These are phyloP conservation scores for Rasamsonia emersonii DNA, from an alignment of 2,329 filamentous ascomycete species.

Conservation along the genomic window DNA sequence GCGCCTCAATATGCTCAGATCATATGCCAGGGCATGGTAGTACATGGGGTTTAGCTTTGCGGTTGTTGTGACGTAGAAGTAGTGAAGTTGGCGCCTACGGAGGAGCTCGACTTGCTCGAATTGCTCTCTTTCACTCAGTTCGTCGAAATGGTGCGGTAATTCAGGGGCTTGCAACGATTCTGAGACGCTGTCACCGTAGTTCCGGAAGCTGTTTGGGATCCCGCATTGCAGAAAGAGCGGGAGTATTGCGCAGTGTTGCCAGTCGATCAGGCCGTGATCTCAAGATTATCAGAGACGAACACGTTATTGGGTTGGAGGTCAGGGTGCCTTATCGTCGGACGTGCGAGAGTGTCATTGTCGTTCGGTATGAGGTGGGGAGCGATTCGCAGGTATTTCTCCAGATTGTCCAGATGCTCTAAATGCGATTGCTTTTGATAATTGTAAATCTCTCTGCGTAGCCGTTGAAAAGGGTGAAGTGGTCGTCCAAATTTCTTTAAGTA, in stretches of 20 bases:
- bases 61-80: constrained; percentile 18
- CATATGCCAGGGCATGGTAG: constrained; percentile 14
- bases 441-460: constrained; percentile 15
- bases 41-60: constrained; percentile 15
- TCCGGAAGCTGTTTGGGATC: constrained; percentile 26
- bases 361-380: constrained; percentile 13
- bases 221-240: constrained; percentile 21
- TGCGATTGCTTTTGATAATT: constrained; percentile 10
- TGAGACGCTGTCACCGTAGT: constrained; percentile 23
- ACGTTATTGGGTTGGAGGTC: constrained; percentile 24
- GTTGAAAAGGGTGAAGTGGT: constrained; percentile 14
- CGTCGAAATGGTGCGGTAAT: constrained; percentile 15
- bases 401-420: constrained; percentile 9
- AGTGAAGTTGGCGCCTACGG: constrained; percentile 16
- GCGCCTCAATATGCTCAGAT: constrained; percentile 14
- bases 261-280: constrained; percentile 24
- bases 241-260: constrained; percentile 21
- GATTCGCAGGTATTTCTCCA: constrained; percentile 12
- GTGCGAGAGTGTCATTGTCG: constrained; percentile 12
- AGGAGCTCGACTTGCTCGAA: constrained; percentile 13
- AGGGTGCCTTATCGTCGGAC: constrained; percentile 17
- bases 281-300: constrained; percentile 19
- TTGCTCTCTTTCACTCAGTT: constrained; percentile 15
- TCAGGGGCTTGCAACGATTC: constrained; percentile 18
- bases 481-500: constrained; percentile 16